Evolutionary conservation across 2,329 filamentous ascomycete species (phyloP), one percentile per base, ranked within the genome.

Genomic region (Fusarium burgessii): DNA sequence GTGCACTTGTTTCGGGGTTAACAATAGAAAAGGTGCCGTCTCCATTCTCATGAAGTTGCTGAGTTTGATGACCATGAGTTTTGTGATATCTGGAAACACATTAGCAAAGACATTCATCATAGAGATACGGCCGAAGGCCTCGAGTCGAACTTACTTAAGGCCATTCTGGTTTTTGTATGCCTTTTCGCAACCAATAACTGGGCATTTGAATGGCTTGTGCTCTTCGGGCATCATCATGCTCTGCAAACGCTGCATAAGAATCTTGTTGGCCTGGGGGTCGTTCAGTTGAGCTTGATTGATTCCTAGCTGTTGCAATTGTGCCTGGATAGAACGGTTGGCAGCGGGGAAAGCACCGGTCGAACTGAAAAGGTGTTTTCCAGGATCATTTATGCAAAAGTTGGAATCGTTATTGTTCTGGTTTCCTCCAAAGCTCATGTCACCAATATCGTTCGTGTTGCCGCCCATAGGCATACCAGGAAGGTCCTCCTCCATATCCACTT

Each of bases 161-260:
- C 96, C 96, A 75, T 99, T 99, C 80, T 98, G 96, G 81, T 99
- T 99, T 87, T 99, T 99, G 85, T 99, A 99, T 0, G 96, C 95
- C 86, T 99, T 99, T 81, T 98, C 96, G 78, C 96, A 99, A 9
- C 96, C 96, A 79, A 99, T 97, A 54, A 99, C 96, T 3, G 96
- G 96, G 77, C 96, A 99, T 80, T 95, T 93, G 86, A 97, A 99
- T 0, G 96, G 96, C 83, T 98, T 99, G 77, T 97, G 94, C 79
- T 99, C 95, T 79, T 98, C 95, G 18, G 92, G 92, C 63, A 90
- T 87, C 81, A 90, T 86, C 79, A 91, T 84, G n/a, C 84, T 86
- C 35, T 87, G 86, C 58, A 89, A 83, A 52, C 88, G 85, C 71
- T 89, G 87, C 42, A 89, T 78, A n/a, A 89, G 78, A 23, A 84